phyloP scores from a whole-genome alignment of 2,329 filamentous ascomycete genomes.

The Gremmenia infestans region DNA sequence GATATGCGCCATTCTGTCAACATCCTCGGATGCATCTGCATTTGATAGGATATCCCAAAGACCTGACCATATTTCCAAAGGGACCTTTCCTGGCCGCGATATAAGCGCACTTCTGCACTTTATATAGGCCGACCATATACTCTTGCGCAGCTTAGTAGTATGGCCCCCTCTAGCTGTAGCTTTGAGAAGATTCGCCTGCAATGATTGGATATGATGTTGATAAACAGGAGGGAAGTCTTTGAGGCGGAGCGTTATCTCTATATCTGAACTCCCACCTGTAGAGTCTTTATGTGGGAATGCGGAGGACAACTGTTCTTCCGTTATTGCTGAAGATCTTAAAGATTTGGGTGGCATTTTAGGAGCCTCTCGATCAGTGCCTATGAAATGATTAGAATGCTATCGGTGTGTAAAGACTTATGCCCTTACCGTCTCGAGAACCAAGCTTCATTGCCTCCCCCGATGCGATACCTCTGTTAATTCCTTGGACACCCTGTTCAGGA shows the following conservation, averaged over 20 bases:
- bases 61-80: conserved; percentile 55
- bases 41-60: conserved; percentile 59
- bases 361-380: not conserved
- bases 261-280: not conserved
- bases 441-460: not conserved
- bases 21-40: conserved; percentile 40
- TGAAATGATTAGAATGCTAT: too few species aligned
- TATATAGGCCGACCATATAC: conserved; percentile 46
- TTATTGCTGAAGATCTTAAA: not conserved
- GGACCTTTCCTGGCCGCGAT: conserved; percentile 49
- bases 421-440: conserved; percentile 14
- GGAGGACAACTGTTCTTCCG: not conserved
- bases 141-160: conserved; percentile 13
- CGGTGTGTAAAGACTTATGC: too few species aligned
- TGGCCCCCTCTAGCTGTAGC: not conserved
- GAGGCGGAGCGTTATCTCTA: conserved; percentile 15
- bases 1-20: conserved; percentile 56
- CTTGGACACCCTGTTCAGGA: not conserved
- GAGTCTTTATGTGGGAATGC: not conserved
- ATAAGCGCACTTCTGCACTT: conserved; percentile 43
- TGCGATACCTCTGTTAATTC: not conserved
- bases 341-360: not conserved
- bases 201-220: not conserved
- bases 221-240: conserved; percentile 23
- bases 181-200: not conserved